Evolutionary conservation across 179 eudicot genomes (phyloP), one percentile per base, ranked within the genome.

Genomic region (Spinacia oleracea): DNA sequence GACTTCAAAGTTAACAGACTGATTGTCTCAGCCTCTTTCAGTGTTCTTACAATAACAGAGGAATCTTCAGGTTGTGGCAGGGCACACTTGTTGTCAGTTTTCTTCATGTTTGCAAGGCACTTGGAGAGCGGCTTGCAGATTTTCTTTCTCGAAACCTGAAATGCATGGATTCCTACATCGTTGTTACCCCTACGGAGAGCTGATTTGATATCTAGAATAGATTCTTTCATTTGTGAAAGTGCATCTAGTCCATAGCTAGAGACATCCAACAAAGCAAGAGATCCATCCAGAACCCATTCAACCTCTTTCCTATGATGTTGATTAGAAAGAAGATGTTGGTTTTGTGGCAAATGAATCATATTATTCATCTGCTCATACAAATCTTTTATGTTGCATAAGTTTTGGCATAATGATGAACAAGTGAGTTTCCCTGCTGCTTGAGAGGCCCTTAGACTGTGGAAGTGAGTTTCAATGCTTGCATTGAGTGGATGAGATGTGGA

Each of bases 121-220:
- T 81, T 84, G 38, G 84, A 78, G 50, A 78, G 56, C 6, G 50
- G 20, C 67, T 78, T 84, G 76, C 21, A 43, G 66, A 81, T 75
- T 81, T 81, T 78, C 53, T 81, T 84, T 34, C 84, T 74, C 3
- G 84, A 81, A 50, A 35, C 31, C 20, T 69, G 40, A 38, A 78
- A 84, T 6, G 66, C 68, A 12, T 35, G 11, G 53, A 27, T 53
- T 3, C 45, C 73, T 23, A 75, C 79, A 1, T 23, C 45, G 20
- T 67, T 80, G 43, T 59, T 70, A 78, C 77, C 83, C 51, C 82
- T 78, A 48, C 85, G 85, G 16, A 84, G 71, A 16, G 84, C 77
- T 46, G 87, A 81, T 60, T 79, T 64, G n/a, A 84, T 83, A 42
- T 74, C 76, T 6, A 78, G 60, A 25, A 84, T 42, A 58, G 79